These are phyloP conservation scores for Madurella mycetomatis DNA, from an alignment of 2,329 filamentous ascomycete species.

Conservation along the genomic window DNA sequence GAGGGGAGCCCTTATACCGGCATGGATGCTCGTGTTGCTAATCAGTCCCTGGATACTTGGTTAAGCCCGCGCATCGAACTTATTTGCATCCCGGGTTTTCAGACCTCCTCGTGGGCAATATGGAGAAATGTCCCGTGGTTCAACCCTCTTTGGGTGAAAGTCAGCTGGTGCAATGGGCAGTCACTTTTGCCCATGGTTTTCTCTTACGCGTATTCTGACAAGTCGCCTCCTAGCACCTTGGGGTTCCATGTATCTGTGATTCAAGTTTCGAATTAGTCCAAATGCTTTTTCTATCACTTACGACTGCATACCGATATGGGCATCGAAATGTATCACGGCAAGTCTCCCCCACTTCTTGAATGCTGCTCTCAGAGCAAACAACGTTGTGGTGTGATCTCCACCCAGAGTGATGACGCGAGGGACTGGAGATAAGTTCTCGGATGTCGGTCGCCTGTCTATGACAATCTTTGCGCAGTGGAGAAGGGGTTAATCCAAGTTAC, in stretches of 20 bases:
- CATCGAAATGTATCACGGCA: conserved; percentile 63
- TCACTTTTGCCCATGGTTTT: no score
- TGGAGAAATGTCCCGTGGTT: conserved; percentile 61
- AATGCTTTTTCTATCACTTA: no score
- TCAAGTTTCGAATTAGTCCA: conserved; percentile 2
- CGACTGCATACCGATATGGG: conserved; percentile 48
- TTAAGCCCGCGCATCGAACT: no score
- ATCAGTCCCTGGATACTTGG: conserved; percentile 41
- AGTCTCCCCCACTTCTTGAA: conserved; percentile 54
- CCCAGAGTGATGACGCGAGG: conserved; percentile 58
- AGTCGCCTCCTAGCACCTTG: conserved; percentile 49
- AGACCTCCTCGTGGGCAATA: conserved; percentile 55
- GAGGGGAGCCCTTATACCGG: conserved; percentile 55
- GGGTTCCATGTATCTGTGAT: conserved; percentile 67
- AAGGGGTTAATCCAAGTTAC: no score
- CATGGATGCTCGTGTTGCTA: conserved; percentile 55
- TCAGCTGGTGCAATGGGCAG: background rate
- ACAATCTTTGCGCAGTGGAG: no score
- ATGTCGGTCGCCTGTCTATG: no score
- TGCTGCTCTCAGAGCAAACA: conserved; percentile 58
- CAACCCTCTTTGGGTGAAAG: conserved; percentile 35
- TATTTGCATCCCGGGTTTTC: no score
- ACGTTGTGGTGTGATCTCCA: conserved; percentile 61
- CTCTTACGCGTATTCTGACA: conserved; percentile 53
- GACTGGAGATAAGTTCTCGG: conserved; percentile 29